phyloP scores from a whole-genome alignment of 2,329 filamentous ascomycete species.

The Blumeria hordei region DNA sequence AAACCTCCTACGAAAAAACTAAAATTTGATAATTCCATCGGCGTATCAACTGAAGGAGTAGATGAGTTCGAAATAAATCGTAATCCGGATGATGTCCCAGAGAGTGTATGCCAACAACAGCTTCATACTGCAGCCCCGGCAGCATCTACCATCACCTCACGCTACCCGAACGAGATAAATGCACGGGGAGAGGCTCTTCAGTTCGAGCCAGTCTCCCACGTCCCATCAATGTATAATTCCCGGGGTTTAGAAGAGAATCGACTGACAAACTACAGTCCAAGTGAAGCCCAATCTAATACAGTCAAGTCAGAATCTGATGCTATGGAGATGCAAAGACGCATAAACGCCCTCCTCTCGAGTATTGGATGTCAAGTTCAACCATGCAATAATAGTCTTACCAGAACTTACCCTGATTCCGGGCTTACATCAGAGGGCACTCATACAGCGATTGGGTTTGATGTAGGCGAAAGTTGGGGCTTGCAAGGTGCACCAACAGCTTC shows the following conservation, averaged over 20 bases:
- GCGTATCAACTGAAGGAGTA: slow-evolving; percentile 16
- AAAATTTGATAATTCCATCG: slow-evolving; percentile 33
- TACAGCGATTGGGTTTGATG: too few species aligned
- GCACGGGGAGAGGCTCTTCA: not conserved
- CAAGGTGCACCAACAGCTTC: too few species aligned
- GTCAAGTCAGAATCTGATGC: slow-evolving; percentile 7
- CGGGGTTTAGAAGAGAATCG: slow-evolving; percentile 2
- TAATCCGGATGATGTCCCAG: slow-evolving; percentile 8
- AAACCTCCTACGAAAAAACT: slow-evolving; percentile 34
- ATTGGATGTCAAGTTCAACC: slow-evolving; percentile 1
- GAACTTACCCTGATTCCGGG: slow-evolving; percentile 2
- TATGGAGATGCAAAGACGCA: slow-evolving; percentile 9
- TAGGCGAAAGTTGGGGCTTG: slow-evolving; percentile 2
- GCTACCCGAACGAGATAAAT: slow-evolving; percentile 2
- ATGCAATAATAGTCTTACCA: slow-evolving; percentile 4
- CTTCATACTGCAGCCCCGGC: slow-evolving; percentile 14
- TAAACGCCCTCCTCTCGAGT: slow-evolving; percentile 10
- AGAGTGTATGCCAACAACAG: slow-evolving; percentile 5
- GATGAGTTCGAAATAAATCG: slow-evolving; percentile 8
- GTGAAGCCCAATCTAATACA: slow-evolving; percentile 2
- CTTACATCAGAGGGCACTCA: slow-evolving; percentile 2
- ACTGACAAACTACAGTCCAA: slow-evolving; percentile 3
- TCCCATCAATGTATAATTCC: not conserved
- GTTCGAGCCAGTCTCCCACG: not conserved
- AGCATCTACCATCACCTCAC: slow-evolving; percentile 2